Conservation (phyloP, 1,139 yeast species). For the Wickerhamomyces sp. region DNA sequence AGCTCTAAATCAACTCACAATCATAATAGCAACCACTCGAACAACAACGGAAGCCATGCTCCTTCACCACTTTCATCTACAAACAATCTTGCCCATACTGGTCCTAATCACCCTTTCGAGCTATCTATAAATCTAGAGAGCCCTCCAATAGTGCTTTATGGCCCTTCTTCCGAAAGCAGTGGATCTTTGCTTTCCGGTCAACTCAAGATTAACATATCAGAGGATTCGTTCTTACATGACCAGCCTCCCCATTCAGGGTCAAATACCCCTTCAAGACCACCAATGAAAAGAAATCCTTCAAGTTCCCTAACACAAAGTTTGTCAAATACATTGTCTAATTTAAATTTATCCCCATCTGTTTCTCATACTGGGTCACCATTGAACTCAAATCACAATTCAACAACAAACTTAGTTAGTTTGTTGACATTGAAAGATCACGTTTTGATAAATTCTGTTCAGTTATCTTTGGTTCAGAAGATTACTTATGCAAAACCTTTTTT, state of each 20-base stretch:
- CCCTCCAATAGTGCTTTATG: constrained; percentile 86
- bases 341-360: constrained; percentile 18
- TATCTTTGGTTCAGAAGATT: constrained; percentile 68
- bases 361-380: constrained; percentile 18
- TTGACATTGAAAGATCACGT: constrained; percentile 22
- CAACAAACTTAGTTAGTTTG: constrained; percentile 16
- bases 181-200: constrained; percentile 87
- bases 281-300: constrained; percentile 11
- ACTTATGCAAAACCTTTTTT: constrained; percentile 61
- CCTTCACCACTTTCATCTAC: constrained; percentile 3
- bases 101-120: constrained; percentile 32
- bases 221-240: constrained; percentile 16
- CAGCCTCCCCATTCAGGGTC: constrained; percentile 22
- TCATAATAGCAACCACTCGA: background rate
- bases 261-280: constrained; percentile 13
- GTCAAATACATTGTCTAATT: constrained; percentile 17
- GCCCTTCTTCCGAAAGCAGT: constrained; percentile 69
- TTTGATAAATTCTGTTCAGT: constrained; percentile 41
- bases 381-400: constrained; percentile 18
- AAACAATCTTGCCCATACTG: constrained; percentile 18
- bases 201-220: constrained; percentile 32
- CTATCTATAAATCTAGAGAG: constrained; percentile 71
- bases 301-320: constrained; percentile 8
- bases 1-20: background rate
- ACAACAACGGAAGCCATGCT: constrained; percentile 2